phyloP scores from a whole-genome alignment of 495 filamentous ascomycete genomes.

The Hypomontagnella submonticulosa region DNA sequence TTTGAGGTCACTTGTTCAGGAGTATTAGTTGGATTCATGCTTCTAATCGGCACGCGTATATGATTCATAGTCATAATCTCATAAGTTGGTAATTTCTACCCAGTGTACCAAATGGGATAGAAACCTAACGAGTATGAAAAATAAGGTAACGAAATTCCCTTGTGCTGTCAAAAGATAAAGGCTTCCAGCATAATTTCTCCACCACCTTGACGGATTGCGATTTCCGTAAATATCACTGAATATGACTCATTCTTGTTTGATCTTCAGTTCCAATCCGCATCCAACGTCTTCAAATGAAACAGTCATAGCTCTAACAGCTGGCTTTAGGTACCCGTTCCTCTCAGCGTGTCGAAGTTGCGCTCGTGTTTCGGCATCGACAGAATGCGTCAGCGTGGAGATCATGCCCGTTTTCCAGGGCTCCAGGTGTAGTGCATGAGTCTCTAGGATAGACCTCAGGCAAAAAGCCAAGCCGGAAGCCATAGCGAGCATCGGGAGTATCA shows the following conservation, averaged over 20 bases:
- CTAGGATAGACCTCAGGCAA: slow-evolving; percentile 19
- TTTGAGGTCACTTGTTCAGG: no score
- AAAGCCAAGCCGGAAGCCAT: slow-evolving; percentile 17
- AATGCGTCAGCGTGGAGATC: slow-evolving; percentile 34
- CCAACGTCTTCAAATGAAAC: slow-evolving; percentile 32
- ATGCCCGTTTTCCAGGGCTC: slow-evolving; percentile 37
- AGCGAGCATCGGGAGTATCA: slow-evolving; percentile 24
- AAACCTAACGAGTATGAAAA: no score
- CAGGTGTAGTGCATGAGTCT: slow-evolving; percentile 23
- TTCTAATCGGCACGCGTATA: no score
- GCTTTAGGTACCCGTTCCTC: slow-evolving; percentile 19
- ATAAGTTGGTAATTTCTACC: no score
- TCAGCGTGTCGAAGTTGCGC: slow-evolving; percentile 31
- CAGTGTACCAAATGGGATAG: no score
- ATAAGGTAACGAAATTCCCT: no score
- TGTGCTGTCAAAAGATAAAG: no score
- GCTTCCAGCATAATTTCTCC: no score
- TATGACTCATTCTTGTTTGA: slow-evolving; percentile 12
- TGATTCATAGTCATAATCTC: no score
- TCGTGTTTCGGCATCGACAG: slow-evolving; percentile 32
- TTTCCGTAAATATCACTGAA: neutral
- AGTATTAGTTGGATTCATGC: no score
- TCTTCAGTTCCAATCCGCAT: slow-evolving; percentile 29
- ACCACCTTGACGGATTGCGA: no score
- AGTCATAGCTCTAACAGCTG: slow-evolving; percentile 17